Conservation (phyloP, 2,329 filamentous ascomycete species). For the Endoconidiophora polonica region DNA sequence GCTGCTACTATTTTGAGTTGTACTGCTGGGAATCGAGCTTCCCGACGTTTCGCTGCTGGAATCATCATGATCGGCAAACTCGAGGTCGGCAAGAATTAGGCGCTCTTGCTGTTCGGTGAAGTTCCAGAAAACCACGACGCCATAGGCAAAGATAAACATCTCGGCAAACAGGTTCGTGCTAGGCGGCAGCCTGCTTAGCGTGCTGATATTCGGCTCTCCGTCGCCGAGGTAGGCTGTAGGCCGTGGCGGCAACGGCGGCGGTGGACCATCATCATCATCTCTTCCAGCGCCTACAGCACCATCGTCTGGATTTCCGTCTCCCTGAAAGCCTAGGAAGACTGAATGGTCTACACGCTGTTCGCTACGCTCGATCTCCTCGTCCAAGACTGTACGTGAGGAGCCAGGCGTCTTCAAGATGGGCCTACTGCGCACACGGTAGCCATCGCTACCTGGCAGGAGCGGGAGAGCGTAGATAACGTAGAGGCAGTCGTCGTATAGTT, state of each 20-base stretch:
- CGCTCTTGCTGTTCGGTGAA: slow-evolving; percentile 94
- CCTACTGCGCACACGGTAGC: slow-evolving; percentile 75
- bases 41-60: slow-evolving; percentile 26
- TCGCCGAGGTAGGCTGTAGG: slow-evolving; percentile 13
- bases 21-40: too few species aligned
- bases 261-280: background rate
- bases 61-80: slow-evolving; percentile 59
- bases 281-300: slow-evolving; percentile 1
- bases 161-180: slow-evolving; percentile 72
- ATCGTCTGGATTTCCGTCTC: slow-evolving; percentile 16
- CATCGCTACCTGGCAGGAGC: slow-evolving; percentile 67
- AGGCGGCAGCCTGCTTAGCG: slow-evolving; percentile 41
- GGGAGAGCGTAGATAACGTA: slow-evolving; percentile 93
- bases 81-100: slow-evolving; percentile 84
- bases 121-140: slow-evolving; percentile 97
- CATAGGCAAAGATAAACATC: slow-evolving; percentile 94
- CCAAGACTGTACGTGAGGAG: slow-evolving; percentile 71
- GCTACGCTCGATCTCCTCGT: slow-evolving; percentile 90
- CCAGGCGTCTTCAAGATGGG: slow-evolving; percentile 86
- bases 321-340: slow-evolving; percentile 6
- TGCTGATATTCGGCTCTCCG: slow-evolving; percentile 10
- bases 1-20: background rate
- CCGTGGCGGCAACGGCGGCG: background rate
- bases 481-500: slow-evolving; percentile 93
- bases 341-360: slow-evolving; percentile 68